These are phyloP conservation scores for Aspergillus ruber DNA, from an alignment of 2,329 filamentous ascomycete genomes.

Conservation along the genomic window DNA sequence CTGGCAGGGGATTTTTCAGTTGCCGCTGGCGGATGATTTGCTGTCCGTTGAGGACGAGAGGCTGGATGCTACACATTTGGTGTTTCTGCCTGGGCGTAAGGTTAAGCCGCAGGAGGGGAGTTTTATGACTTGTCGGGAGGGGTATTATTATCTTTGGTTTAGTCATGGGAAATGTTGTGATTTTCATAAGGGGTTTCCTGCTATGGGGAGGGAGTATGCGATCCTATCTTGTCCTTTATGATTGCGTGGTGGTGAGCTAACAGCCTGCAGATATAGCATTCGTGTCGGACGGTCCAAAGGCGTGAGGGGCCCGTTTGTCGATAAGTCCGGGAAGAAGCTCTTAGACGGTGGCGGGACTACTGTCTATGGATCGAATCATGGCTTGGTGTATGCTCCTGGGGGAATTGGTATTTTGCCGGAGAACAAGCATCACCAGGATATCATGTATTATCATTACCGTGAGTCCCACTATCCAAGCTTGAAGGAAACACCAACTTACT, in stretches of 20 bases:
- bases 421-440: slow-evolving; percentile 20
- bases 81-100: slow-evolving; percentile 12
- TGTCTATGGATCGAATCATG: slow-evolving; percentile 34
- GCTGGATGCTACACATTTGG: slow-evolving; percentile 24
- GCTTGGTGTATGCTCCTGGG: slow-evolving; percentile 33
- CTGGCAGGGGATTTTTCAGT: slow-evolving; percentile 31
- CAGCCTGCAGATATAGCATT: slow-evolving; percentile 23
- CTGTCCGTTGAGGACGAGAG: slow-evolving; percentile 19
- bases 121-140: slow-evolving; percentile 29
- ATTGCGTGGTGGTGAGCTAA: not conserved
- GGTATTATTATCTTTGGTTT: slow-evolving; percentile 36
- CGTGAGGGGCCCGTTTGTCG: slow-evolving; percentile 29
- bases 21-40: slow-evolving; percentile 26
- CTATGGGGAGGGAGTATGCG: slow-evolving; percentile 25
- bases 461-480: slow-evolving; percentile 5
- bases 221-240: not conserved
- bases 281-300: slow-evolving; percentile 29
- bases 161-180: slow-evolving; percentile 34
- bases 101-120: slow-evolving; percentile 27
- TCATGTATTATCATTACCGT: slow-evolving; percentile 37
- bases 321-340: slow-evolving; percentile 21
- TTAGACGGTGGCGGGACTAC: slow-evolving; percentile 27
- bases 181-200: slow-evolving; percentile 21
- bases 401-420: slow-evolving; percentile 28
- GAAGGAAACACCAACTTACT: no score